These are phyloP conservation scores for Kokia cookei DNA, from an alignment of 441 rosid species.

Conservation along the genomic window DNA sequence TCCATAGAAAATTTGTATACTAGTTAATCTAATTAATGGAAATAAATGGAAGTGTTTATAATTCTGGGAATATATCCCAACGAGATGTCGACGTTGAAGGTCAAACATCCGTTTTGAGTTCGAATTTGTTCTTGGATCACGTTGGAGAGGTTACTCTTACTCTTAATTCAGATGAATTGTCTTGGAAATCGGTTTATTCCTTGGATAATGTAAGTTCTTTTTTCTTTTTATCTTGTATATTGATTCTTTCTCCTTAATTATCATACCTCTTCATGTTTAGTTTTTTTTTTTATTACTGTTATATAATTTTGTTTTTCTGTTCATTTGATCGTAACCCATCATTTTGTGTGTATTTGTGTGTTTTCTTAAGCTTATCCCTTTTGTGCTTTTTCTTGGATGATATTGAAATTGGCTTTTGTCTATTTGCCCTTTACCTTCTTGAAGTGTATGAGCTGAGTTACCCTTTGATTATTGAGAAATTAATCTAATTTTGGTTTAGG, in stretches of 20 bases:
- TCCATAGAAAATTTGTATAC: background rate
- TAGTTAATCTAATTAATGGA: conserved; percentile 21
- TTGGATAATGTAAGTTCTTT: conserved; percentile 37
- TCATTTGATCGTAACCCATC: background rate
- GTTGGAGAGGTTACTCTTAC: conserved; percentile 56
- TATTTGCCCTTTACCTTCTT: background rate
- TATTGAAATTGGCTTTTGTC: background rate
- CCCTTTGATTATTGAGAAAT: background rate
- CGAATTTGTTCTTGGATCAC: conserved; percentile 49
- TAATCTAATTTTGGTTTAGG: background rate
- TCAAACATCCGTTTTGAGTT: conserved; percentile 22
- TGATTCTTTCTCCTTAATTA: background rate
- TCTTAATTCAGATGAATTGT: conserved; percentile 52
- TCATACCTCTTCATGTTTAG: background rate
- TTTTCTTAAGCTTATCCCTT: background rate
- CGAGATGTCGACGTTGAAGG: conserved; percentile 10
- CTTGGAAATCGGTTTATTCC: conserved; percentile 59
- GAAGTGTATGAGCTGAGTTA: background rate
- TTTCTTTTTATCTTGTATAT: background rate
- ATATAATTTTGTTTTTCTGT: background rate
- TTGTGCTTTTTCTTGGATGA: background rate
- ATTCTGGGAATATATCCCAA: conserved; percentile 10
- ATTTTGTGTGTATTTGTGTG: no score
- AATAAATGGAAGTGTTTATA: conserved; percentile 13
- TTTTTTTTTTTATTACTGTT: background rate